These are phyloP conservation scores for Lophiostoma macrostomum DNA, from an alignment of 495 filamentous ascomycete genomes.

Conservation along the genomic window DNA sequence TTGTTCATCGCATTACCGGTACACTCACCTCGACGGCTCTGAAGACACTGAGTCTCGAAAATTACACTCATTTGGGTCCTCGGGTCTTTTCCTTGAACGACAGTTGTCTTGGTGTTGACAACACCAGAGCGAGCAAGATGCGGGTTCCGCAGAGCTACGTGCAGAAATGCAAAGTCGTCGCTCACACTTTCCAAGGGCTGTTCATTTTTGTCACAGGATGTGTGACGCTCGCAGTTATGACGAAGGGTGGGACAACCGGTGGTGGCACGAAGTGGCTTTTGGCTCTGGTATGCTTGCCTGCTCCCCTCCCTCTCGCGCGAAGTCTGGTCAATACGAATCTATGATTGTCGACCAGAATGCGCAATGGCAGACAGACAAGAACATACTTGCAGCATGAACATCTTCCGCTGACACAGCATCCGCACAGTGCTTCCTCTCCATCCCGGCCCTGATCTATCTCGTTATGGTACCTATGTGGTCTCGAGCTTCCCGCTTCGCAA, in stretches of 20 bases:
- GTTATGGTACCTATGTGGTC: constrained; percentile 79
- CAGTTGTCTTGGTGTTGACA: too few relatives aligned
- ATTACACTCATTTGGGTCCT: too few relatives aligned
- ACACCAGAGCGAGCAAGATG: constrained; percentile 28
- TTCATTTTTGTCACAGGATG: constrained; percentile 69
- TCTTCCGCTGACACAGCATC: constrained; percentile 2
- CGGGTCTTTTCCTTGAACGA: too few relatives aligned
- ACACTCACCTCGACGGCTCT: too few relatives aligned
- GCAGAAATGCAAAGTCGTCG: constrained; percentile 54
- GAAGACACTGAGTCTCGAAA: too few relatives aligned
- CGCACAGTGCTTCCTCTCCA: constrained; percentile 75
- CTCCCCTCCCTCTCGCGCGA: background rate
- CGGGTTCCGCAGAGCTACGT: constrained; percentile 43
- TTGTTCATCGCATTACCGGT: too few relatives aligned
- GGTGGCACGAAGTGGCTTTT: constrained; percentile 74
- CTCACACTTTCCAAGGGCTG: constrained; percentile 61
- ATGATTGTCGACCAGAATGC: background rate
- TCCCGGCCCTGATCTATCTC: constrained; percentile 80
- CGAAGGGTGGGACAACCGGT: constrained; percentile 59
- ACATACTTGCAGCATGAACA: background rate
- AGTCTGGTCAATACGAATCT: background rate
- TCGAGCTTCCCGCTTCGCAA: constrained; percentile 73
- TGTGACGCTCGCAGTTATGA: constrained; percentile 71
- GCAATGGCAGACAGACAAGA: background rate
- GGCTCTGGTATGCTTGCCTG: constrained; percentile 59